Evolutionary conservation across 352 stramenopile genomes (phyloP).

Genomic region (Phytophthora fragariaefolia): DNA sequence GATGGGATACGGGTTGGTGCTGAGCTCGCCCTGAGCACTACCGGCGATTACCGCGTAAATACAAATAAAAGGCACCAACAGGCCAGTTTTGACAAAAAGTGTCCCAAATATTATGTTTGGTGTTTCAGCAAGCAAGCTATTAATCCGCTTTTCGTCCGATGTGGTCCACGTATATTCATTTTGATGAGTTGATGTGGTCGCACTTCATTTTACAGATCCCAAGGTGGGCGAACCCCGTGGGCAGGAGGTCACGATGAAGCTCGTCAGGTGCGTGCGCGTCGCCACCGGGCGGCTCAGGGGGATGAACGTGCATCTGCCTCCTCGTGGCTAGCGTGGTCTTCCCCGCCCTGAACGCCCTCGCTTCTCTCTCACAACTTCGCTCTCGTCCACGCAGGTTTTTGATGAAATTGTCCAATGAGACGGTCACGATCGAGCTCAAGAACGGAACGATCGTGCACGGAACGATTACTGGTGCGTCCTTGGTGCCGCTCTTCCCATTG

Average conservation of each 20-base stretch:
- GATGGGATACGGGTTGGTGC: too few species aligned
- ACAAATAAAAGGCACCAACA: too few species aligned
- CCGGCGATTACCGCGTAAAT: too few species aligned
- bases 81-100: too few species aligned
- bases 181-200: not conserved
- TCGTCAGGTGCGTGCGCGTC: slow-evolving; percentile 43
- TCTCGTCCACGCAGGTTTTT: slow-evolving; percentile 82
- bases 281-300: not conserved
- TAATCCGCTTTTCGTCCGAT: too few species aligned
- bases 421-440: slow-evolving; percentile 99
- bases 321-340: not conserved
- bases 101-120: too few species aligned
- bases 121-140: too few species aligned
- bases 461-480: slow-evolving; percentile 92
- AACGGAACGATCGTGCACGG: slow-evolving; percentile 99
- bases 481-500: not conserved
- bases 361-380: not conserved
- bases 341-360: not conserved
- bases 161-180: too few species aligned
- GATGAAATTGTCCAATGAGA: slow-evolving; percentile 99
- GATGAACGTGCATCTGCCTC: not conserved
- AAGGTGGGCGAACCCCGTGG: not conserved
- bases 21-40: too few species aligned
- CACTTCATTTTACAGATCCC: slow-evolving; percentile 16
- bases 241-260: slow-evolving; percentile 44